Conservation (phyloP, 2,329 filamentous ascomycete species). For the Tricladium varicosporioides region DNA sequence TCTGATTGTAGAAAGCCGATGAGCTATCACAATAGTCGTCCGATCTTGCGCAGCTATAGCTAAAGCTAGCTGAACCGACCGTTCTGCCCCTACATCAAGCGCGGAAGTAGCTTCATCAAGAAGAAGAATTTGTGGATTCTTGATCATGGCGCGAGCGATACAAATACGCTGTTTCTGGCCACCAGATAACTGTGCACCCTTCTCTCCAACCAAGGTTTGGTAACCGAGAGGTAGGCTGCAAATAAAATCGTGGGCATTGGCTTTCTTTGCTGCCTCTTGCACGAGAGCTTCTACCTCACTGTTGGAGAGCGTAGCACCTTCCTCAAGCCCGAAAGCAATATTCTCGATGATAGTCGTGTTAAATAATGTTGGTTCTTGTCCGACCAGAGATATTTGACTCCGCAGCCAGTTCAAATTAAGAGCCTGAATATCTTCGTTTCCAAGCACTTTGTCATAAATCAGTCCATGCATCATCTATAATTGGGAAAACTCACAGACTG, state of each 20-base stretch:
- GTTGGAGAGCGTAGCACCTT: too few species aligned
- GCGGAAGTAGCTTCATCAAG: slow-evolving; percentile 92
- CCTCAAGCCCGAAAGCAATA: slow-evolving; percentile 6
- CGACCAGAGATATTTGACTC: slow-evolving; percentile 25
- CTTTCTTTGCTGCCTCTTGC: slow-evolving; percentile 75
- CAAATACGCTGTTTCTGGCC: slow-evolving; percentile 94
- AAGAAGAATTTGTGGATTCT: slow-evolving; percentile 82
- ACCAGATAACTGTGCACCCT: slow-evolving; percentile 83
- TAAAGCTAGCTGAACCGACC: slow-evolving; percentile 84
- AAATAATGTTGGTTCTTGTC: slow-evolving; percentile 48
- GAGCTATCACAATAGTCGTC: slow-evolving; percentile 89
- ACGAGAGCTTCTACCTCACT: too few species aligned
- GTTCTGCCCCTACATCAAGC: slow-evolving; percentile 88
- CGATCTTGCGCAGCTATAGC: slow-evolving; percentile 79
- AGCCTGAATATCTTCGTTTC: slow-evolving; percentile 28
- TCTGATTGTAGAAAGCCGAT: slow-evolving; percentile 87
- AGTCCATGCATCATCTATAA: too few species aligned
- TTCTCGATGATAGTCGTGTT: slow-evolving; percentile 41
- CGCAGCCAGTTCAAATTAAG: slow-evolving; percentile 31
- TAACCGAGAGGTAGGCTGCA: slow-evolving; percentile 70
- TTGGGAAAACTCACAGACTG: slow-evolving; percentile 16
- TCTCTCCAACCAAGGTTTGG: slow-evolving; percentile 85
- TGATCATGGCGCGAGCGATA: slow-evolving; percentile 83
- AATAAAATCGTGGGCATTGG: slow-evolving; percentile 91
- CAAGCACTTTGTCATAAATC: slow-evolving; percentile 31